Evolutionary conservation across 2,329 filamentous ascomycete species (phyloP).

Genomic region (Endoconidiophora polonica): DNA sequence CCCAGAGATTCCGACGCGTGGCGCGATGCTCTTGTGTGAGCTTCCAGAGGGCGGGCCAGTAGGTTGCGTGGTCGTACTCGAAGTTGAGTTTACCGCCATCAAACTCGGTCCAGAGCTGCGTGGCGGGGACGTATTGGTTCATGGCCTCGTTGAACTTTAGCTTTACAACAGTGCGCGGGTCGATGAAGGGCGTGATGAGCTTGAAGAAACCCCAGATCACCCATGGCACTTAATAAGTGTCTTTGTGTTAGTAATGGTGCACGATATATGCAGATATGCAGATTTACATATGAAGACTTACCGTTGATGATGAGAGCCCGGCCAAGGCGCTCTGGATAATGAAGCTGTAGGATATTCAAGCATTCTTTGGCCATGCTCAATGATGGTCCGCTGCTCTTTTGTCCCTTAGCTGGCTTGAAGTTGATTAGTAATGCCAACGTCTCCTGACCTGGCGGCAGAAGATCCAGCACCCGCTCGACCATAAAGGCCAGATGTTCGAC

Average conservation of each 20-base stretch:
- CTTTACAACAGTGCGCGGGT: conserved; percentile 83
- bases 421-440: conserved; percentile 77
- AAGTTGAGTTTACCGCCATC: conserved; percentile 68
- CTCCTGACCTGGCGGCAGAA: conserved; percentile 78
- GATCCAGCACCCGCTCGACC: conserved; percentile 75
- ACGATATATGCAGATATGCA: conserved; percentile 9
- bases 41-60: conserved; percentile 74
- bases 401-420: conserved; percentile 64
- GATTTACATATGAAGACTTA: conserved; percentile 25
- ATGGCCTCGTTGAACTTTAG: conserved; percentile 96
- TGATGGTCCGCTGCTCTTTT: conserved; percentile 56
- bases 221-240: conserved; percentile 52
- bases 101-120: conserved; percentile 67
- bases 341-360: conserved; percentile 80
- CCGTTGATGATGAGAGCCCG: conserved; percentile 78
- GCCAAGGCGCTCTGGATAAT: conserved; percentile 87
- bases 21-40: conserved; percentile 50
- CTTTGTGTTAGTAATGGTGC: neutral
- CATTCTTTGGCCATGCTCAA: conserved; percentile 65
- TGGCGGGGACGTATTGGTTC: conserved; percentile 58
- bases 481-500: conserved; percentile 92
- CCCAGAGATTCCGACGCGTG: conserved; percentile 54
- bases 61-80: conserved; percentile 72
- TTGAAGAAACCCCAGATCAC: conserved; percentile 91
- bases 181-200: conserved; percentile 88